Percentiles rank a stretch among this genome's conserved stretches.
Evolutionary conservation across 1,284 basidiomycete species (phyloP).

Genomic region (Phaffia rhodozyma): DNA sequence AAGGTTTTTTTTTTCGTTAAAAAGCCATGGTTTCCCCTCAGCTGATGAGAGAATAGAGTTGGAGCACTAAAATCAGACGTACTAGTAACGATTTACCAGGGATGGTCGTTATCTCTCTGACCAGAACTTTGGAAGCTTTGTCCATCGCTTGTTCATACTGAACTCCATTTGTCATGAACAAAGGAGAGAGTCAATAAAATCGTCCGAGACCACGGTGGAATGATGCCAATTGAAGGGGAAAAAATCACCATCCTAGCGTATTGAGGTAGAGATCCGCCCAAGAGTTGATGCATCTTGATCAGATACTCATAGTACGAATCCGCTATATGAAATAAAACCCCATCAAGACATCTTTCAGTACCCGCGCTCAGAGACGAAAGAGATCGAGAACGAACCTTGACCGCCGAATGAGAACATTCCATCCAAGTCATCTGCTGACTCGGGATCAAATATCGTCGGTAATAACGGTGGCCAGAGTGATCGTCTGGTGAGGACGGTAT

Average conservation of each 20-base stretch:
- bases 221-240: too few species aligned
- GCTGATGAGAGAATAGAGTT: neutral
- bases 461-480: conserved; percentile 27
- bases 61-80: conserved; percentile 8
- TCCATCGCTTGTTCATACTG: conserved; percentile 39
- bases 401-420: conserved; percentile 38
- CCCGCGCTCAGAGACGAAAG: too few species aligned
- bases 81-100: conserved; percentile 34
- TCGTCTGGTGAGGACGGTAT: conserved; percentile 33
- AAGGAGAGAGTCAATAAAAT: too few species aligned
- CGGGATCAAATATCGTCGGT: conserved; percentile 34
- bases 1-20: too few species aligned
- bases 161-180: too few species aligned
- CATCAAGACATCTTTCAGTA: too few species aligned
- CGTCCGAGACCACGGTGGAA: too few species aligned
- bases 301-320: conserved; percentile 45
- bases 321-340: conserved; percentile 17
- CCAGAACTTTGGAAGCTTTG: conserved; percentile 35
- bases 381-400: conserved; percentile 21
- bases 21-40: too few species aligned
- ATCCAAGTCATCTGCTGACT: conserved; percentile 20
- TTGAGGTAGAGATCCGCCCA: conserved; percentile 36
- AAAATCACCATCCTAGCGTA: conserved; percentile 34
- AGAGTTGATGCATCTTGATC: conserved; percentile 41
- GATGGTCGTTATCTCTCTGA: conserved; percentile 34